phyloP scores from a whole-genome alignment of 2,329 filamentous ascomycete genomes.

The Aureobasidium sp. region DNA sequence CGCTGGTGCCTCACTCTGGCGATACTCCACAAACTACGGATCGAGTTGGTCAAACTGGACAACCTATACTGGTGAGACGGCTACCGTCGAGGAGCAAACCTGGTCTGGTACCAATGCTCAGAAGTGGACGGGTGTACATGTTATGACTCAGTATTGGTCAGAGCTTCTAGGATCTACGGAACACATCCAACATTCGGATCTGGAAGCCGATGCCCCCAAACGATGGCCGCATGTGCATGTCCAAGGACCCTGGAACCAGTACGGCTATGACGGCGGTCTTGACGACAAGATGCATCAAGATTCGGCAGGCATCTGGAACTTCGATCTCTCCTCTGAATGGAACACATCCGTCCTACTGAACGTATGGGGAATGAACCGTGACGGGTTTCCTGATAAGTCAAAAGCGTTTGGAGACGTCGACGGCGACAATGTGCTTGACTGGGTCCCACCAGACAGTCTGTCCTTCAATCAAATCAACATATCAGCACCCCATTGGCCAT shows the following conservation, averaged over 20 bases:
- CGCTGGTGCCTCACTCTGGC: slow-evolving; percentile 52
- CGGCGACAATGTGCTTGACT: slow-evolving; percentile 51
- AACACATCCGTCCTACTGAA: slow-evolving; percentile 54
- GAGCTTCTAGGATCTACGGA: slow-evolving; percentile 50
- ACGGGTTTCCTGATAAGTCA: slow-evolving; percentile 54
- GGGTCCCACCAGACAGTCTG: slow-evolving; percentile 51
- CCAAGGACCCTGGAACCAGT: background rate
- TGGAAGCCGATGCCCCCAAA: slow-evolving; percentile 20
- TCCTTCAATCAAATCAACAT: slow-evolving; percentile 51
- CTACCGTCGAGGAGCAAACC: slow-evolving; percentile 36
- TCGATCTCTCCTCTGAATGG: slow-evolving; percentile 56
- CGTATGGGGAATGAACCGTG: slow-evolving; percentile 57
- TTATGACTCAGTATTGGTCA: slow-evolving; percentile 57
- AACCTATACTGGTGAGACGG: slow-evolving; percentile 44
- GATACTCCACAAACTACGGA: slow-evolving; percentile 55
- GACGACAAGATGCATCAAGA: slow-evolving; percentile 34
- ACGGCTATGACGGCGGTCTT: background rate
- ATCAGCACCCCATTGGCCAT: slow-evolving; percentile 46
- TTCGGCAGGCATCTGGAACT: slow-evolving; percentile 46
- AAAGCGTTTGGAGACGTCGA: slow-evolving; percentile 55
- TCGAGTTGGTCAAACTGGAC: slow-evolving; percentile 52
- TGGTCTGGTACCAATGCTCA: slow-evolving; percentile 53
- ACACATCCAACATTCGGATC: slow-evolving; percentile 53
- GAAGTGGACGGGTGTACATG: slow-evolving; percentile 52
- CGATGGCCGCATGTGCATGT: background rate